Evolutionary conservation across 1,284 basidiomycete genomes (phyloP), one percentile per base, ranked within the genome.

Genomic region (Pseudozyma sp.): DNA sequence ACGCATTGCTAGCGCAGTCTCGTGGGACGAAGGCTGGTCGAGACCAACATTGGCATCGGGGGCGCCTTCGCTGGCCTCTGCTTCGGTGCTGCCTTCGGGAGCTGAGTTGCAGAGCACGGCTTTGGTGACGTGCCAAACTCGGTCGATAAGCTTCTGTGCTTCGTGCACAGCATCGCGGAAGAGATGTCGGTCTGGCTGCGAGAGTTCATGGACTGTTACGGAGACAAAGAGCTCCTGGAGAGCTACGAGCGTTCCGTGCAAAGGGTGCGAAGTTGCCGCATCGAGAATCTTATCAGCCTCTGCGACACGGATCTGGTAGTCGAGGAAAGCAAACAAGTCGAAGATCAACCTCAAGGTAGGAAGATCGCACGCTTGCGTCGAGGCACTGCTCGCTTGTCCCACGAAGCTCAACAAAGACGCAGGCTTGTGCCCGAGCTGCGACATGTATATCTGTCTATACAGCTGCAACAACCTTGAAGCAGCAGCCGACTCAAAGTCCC

Each of bases 191-290:
- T 75, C 72, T 0, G 56, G 18, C 3, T 18, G 14, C 0, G 35
- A 5, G 1, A 78, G 73, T 18, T 53, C 40, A 54, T 67, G 21
- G 49, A 69, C 5, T 25, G 39, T 50, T 16, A 56, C 50, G 66
- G 69, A 76, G 45, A 48, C 64, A 47, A 84, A 81, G 13, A 85
- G 77, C 36, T 81, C 78, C 34, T 85, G 80, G 11, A 86, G 70
- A 8, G 84, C 80, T 40, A 85, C 75, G 5, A 86, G 61, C 1
- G 80, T 81, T 21, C 85, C 85, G 60, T 86, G 85, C 48, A 86
- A 59, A 2, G 85, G 82, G 21, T 78, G 66, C 0, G 60, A 64
- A 5, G 62, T 74, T 4, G 84, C 81, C 0, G 85, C 85, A 11
- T 60, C 72, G 34, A 81, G 76, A 36, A 84, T 59, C 34, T 61